phyloP scores from a whole-genome alignment of 495 filamentous ascomycete species.

The Talaromyces ruber region DNA sequence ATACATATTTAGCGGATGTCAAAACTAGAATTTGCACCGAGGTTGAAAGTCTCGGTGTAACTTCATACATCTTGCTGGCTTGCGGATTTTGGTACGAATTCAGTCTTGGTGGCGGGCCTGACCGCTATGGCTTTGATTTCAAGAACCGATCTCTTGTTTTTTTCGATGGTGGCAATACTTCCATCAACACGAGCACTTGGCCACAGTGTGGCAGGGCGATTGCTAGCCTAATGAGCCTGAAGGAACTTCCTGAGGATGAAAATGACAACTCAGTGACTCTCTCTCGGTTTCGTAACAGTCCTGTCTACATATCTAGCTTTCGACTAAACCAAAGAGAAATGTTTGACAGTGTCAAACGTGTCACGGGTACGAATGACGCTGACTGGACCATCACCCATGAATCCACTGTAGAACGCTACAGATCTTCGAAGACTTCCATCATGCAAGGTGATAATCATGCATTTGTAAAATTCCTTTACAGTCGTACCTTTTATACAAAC shows the following conservation, averaged over 20 bases:
- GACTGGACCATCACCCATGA: conserved; percentile 51
- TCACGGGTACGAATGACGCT: conserved; percentile 35
- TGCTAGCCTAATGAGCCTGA: conserved; percentile 32
- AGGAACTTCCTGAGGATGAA: conserved; percentile 37
- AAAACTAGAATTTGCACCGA: conserved; percentile 9
- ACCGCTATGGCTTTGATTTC: conserved; percentile 40
- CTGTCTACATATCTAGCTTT: conserved; percentile 37
- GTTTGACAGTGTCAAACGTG: conserved; percentile 42
- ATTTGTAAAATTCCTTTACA: conserved; percentile 45
- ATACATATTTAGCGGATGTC: conserved; percentile 15
- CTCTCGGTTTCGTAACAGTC: conserved; percentile 27
- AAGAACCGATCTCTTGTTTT: conserved; percentile 22
- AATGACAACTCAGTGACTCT: conserved; percentile 22
- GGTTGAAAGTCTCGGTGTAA: conserved; percentile 36
- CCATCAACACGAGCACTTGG: conserved; percentile 33
- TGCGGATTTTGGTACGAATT: conserved; percentile 49
- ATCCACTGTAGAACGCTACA: conserved; percentile 27
- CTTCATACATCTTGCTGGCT: conserved; percentile 38
- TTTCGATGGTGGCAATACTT: conserved; percentile 39
- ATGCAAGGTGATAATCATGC: conserved; percentile 27
- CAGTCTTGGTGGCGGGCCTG: conserved; percentile 19
- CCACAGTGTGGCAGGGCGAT: conserved; percentile 36
- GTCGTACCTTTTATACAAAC: conserved; percentile 41
- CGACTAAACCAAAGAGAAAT: conserved; percentile 42
- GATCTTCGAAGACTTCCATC: conserved; percentile 18